A percentile compares a stretch with the other conserved stretches of the same genome.
These are phyloP conservation scores for Paracamarosporium sp. DNA, from an alignment of 2,329 filamentous ascomycete species.

Conservation along the genomic window DNA sequence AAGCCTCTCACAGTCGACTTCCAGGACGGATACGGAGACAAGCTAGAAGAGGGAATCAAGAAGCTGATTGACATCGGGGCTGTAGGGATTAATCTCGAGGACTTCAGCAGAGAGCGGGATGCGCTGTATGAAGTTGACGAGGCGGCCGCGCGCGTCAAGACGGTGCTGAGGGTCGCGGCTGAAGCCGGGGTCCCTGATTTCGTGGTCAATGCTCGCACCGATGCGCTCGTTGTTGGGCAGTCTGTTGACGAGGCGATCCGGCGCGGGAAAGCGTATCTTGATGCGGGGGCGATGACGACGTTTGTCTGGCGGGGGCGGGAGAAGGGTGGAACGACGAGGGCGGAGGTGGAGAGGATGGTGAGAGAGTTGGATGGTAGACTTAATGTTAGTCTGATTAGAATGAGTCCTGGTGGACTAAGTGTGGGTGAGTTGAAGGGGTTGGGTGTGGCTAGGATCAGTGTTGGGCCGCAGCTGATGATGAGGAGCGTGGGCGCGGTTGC, in stretches of 20 bases:
- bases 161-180: slow-evolving; percentile 52
- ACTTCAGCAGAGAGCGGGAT: slow-evolving; percentile 46
- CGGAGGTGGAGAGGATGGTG: slow-evolving; percentile 28
- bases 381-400: slow-evolving; percentile 34
- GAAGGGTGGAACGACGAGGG: slow-evolving; percentile 38
- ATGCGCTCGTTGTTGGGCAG: slow-evolving; percentile 56
- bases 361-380: slow-evolving; percentile 32
- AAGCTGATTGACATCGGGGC: slow-evolving; percentile 59
- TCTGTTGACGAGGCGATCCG: slow-evolving; percentile 57
- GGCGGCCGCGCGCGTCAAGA: slow-evolving; percentile 57
- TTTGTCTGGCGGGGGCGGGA: slow-evolving; percentile 66
- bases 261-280: slow-evolving; percentile 64
- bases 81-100: slow-evolving; percentile 67
- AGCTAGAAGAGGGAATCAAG: slow-evolving; percentile 55
- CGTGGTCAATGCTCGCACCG: slow-evolving; percentile 62
- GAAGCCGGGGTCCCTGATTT: slow-evolving; percentile 55
- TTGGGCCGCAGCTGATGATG: slow-evolving; percentile 39
- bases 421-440: slow-evolving; percentile 26
- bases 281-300: slow-evolving; percentile 64
- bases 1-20: slow-evolving; percentile 64
- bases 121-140: slow-evolving; percentile 52
- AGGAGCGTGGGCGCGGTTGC: slow-evolving; percentile 16
- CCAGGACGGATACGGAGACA: slow-evolving; percentile 65
- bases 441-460: slow-evolving; percentile 36
- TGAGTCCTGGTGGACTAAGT: slow-evolving; percentile 24